phyloP scores from a whole-genome alignment of 1,284 basidiomycete genomes.

The Heliocybe sulcata region DNA sequence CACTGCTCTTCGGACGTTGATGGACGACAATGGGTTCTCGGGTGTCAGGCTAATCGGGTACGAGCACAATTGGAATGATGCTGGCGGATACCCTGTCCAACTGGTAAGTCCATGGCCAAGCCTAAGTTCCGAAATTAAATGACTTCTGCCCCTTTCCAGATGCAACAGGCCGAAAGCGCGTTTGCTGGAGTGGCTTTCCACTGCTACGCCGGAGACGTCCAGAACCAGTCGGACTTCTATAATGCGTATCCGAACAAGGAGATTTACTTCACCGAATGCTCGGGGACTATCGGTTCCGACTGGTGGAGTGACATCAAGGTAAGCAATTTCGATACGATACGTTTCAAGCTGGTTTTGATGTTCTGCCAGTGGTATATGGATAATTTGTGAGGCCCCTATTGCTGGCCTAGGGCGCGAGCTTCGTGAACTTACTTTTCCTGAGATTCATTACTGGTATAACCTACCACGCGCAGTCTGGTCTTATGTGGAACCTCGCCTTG shows the following conservation, averaged over 20 bases:
- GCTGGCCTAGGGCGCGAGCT: background rate
- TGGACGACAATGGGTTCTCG: constrained; percentile 37
- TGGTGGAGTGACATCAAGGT: constrained; percentile 78
- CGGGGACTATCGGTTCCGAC: constrained; percentile 44
- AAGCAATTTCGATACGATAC: constrained; percentile 5
- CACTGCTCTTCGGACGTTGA: constrained; percentile 30
- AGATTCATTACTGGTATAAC: constrained; percentile 37
- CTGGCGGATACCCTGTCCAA: constrained; percentile 38
- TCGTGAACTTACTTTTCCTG: background rate
- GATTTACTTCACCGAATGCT: constrained; percentile 47
- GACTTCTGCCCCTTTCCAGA: constrained; percentile 24
- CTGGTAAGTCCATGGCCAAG: constrained; percentile 32
- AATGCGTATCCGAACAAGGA: constrained; percentile 38
- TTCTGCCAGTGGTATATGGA: constrained; percentile 62
- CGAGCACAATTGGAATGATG: constrained; percentile 27
- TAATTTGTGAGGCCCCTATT: constrained; percentile 43
- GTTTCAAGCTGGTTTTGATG: background rate
- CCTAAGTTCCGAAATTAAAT: too few relatives aligned
- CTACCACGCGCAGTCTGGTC: constrained; percentile 39
- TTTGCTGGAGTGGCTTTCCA: constrained; percentile 46
- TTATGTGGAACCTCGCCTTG: constrained; percentile 74
- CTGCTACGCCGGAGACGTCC: constrained; percentile 36
- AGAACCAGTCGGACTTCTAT: constrained; percentile 35
- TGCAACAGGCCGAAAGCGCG: constrained; percentile 35
- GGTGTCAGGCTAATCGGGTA: constrained; percentile 16